phyloP scores from a whole-genome alignment of 805 yeast genomes.

The Ogataea minuta region DNA sequence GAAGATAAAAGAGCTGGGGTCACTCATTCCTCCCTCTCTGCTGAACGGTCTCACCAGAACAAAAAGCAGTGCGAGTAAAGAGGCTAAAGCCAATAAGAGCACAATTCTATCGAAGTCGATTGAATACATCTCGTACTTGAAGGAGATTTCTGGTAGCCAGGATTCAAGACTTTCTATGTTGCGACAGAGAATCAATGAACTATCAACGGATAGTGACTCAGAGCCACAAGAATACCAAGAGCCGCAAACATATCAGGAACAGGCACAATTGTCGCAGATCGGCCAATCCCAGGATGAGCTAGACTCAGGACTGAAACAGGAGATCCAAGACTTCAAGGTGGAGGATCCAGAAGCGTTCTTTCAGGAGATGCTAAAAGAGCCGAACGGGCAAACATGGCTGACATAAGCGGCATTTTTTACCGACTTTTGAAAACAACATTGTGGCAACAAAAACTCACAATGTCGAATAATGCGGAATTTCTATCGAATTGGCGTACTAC shows the following conservation, averaged over 20 bases:
- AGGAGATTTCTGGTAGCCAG: conserved; percentile 58
- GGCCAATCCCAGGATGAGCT: too few relatives aligned
- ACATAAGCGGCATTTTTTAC: conserved; percentile 2
- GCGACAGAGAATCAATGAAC: conserved; percentile 35
- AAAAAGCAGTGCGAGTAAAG: conserved; percentile 43
- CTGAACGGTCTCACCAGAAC: conserved; percentile 39
- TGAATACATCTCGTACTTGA: conserved; percentile 69
- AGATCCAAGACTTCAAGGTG: conserved; percentile 8
- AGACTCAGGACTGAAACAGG: conserved; percentile 1
- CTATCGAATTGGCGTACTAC: conserved; percentile 30
- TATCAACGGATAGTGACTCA: conserved; percentile 4
- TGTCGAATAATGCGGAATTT: conserved; percentile 22
- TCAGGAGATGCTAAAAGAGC: conserved; percentile 15
- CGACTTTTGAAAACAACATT: conserved; percentile 8
- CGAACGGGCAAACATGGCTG: conserved; percentile 8
- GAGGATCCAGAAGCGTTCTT: conserved; percentile 19
- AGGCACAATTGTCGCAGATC: conserved; percentile 1
- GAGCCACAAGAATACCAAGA: conserved; percentile 7
- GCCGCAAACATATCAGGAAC: conserved; percentile 1
- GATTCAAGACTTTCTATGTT: conserved; percentile 45
- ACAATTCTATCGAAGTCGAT: conserved; percentile 75
- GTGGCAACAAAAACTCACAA: conserved; percentile 12
- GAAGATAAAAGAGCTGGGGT: conserved; percentile 78
- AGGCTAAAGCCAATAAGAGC: conserved; percentile 79
- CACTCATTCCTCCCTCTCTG: conserved; percentile 74